Conservation (phyloP, 2,329 filamentous ascomycete species). For the Cercospora sp. region DNA sequence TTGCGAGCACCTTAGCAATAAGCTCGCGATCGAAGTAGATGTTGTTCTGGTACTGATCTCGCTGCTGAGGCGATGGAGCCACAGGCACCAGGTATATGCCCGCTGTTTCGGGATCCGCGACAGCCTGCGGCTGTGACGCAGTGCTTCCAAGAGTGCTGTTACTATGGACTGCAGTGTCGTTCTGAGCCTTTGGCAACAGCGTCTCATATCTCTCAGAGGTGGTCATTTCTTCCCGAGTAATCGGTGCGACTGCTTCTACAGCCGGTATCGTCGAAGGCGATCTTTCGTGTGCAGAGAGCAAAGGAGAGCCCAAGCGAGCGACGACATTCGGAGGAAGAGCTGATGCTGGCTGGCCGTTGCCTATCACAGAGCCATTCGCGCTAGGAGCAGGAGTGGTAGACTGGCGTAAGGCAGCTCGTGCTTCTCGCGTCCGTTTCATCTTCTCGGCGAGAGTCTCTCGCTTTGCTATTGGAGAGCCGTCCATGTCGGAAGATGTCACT, state of each 20-base stretch:
- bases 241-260: slow-evolving; percentile 26
- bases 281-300: slow-evolving; percentile 23
- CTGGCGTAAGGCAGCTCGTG: neutral
- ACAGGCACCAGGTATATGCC: slow-evolving; percentile 34
- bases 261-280: slow-evolving; percentile 40
- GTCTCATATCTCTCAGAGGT: slow-evolving; percentile 40
- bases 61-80: slow-evolving; percentile 34
- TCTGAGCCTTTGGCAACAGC: slow-evolving; percentile 33
- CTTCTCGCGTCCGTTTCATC: slow-evolving; percentile 23
- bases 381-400: slow-evolving; percentile 14
- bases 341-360: slow-evolving; percentile 24
- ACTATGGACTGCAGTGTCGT: neutral
- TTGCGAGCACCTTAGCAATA: slow-evolving; percentile 32
- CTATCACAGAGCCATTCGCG: neutral
- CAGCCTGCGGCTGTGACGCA: neutral
- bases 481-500: slow-evolving; percentile 15
- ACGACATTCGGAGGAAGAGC: slow-evolving; percentile 27
- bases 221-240: slow-evolving; percentile 38
- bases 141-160: slow-evolving; percentile 8
- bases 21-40: slow-evolving; percentile 29
- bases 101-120: slow-evolving; percentile 22
- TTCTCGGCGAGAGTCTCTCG: slow-evolving; percentile 20
- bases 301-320: slow-evolving; percentile 21
- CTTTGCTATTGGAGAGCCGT: slow-evolving; percentile 18
- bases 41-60: slow-evolving; percentile 35